phyloP scores from a whole-genome alignment of 1,284 basidiomycete genomes.

The Gymnopus androsaceus region DNA sequence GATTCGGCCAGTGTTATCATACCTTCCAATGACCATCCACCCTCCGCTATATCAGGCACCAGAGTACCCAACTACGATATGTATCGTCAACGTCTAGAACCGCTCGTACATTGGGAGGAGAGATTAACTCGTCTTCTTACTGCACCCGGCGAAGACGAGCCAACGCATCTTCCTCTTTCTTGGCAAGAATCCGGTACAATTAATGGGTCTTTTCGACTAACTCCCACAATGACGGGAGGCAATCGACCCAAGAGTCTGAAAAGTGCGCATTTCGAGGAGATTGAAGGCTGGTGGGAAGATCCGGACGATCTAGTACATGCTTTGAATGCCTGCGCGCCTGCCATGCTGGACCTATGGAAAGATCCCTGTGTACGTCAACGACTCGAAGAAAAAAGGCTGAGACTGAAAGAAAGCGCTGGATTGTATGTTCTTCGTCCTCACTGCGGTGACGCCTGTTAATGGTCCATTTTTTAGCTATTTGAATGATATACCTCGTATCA shows the following conservation, averaged over 20 bases:
- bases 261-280: conserved; percentile 64
- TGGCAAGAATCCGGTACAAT: conserved; percentile 34
- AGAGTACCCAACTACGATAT: conserved; percentile 59
- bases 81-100: conserved; percentile 61
- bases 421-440: conserved; percentile 77
- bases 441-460: conserved; percentile 14
- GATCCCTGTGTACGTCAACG: conserved; percentile 62
- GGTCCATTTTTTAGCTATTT: conserved; percentile 59
- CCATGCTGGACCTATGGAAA: conserved; percentile 72
- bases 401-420: conserved; percentile 79
- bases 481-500: conserved; percentile 76
- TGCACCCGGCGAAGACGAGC: conserved; percentile 61
- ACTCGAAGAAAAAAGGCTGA: no score
- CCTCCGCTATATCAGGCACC: conserved; percentile 46
- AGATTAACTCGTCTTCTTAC: conserved; percentile 65
- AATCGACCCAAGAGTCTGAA: conserved; percentile 62
- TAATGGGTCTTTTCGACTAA: conserved; percentile 33
- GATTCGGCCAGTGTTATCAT: conserved; percentile 53
- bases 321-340: conserved; percentile 60
- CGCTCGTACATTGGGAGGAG: conserved; percentile 67
- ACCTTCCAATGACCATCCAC: conserved; percentile 44
- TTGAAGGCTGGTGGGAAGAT: conserved; percentile 82
- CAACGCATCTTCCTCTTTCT: conserved; percentile 44
- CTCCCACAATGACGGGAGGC: conserved; percentile 52
- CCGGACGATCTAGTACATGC: conserved; percentile 75